Conservation (phyloP, 768 basidiomycete species). For the Sarcodon sp. region DNA sequence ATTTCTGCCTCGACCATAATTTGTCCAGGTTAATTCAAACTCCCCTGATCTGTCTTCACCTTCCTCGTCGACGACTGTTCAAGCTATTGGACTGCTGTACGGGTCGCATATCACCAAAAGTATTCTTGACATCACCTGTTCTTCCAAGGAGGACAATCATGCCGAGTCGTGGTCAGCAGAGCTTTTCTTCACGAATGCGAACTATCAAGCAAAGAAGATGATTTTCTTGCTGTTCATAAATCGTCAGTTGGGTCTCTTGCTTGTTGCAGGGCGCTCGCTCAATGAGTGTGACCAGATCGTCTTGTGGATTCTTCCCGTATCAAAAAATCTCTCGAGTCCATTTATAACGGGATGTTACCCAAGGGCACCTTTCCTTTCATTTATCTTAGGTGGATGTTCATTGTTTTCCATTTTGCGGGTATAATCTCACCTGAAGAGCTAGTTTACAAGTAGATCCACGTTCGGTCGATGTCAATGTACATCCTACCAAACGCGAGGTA, state of each 20-base stretch:
- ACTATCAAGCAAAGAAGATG: conserved; percentile 81
- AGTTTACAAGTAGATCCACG: conserved; percentile 79
- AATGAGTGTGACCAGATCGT: conserved; percentile 45
- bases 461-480: conserved; percentile 93
- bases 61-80: conserved; percentile 43
- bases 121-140: conserved; percentile 29
- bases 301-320: conserved; percentile 82
- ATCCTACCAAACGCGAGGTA: conserved; percentile 95
- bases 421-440: background rate
- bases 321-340: conserved; percentile 76
- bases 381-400: conserved; percentile 65
- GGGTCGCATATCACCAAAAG: conserved; percentile 73
- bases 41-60: conserved; percentile 78
- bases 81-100: conserved; percentile 73
- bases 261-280: background rate
- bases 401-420: background rate
- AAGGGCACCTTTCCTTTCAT: conserved; percentile 86
- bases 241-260: conserved; percentile 35
- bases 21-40: conserved; percentile 50
- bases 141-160: conserved; percentile 17
- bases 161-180: conserved; percentile 57
- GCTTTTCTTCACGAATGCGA: conserved; percentile 72
- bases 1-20: background rate
- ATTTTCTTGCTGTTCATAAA: conserved; percentile 90
- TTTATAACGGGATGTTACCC: conserved; percentile 75